These are phyloP conservation scores for Sporothrix euskadiensis DNA, from an alignment of 2,329 filamentous ascomycete species.

Conservation along the genomic window DNA sequence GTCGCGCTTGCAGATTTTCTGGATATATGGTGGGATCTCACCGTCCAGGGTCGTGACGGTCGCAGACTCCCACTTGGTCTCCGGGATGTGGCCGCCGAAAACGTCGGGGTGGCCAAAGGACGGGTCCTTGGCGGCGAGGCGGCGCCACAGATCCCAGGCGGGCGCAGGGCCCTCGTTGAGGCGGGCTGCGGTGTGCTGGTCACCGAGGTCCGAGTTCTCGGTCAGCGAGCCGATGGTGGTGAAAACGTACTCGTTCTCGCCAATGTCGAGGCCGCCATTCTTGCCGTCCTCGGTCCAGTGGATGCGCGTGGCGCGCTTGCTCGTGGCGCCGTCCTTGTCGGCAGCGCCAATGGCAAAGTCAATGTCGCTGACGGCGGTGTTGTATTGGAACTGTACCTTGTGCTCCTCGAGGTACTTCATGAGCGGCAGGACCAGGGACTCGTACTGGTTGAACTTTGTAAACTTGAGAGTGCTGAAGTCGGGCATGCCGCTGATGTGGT, in stretches of 20 bases:
- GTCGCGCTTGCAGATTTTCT: constrained; percentile 37
- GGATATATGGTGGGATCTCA: constrained; percentile 38
- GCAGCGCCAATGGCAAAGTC: constrained; percentile 32
- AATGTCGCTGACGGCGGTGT: constrained; percentile 33
- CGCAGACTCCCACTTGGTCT: constrained; percentile 45
- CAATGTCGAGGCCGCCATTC: constrained; percentile 34
- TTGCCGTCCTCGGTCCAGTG: constrained; percentile 33
- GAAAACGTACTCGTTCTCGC: constrained; percentile 42
- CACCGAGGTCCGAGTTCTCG: constrained; percentile 41
- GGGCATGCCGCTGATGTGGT: constrained; percentile 37
- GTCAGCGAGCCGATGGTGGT: constrained; percentile 44
- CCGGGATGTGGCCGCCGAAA: constrained; percentile 42
- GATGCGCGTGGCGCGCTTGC: constrained; percentile 36
- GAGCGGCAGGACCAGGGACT: constrained; percentile 41
- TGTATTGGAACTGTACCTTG: constrained; percentile 39
- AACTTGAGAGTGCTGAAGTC: constrained; percentile 39
- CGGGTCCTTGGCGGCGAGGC: constrained; percentile 41
- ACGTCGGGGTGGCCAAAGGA: constrained; percentile 45
- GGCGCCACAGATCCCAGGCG: constrained; percentile 46
- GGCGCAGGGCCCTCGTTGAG: constrained; percentile 40
- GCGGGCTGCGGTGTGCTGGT: constrained; percentile 38
- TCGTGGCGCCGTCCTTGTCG: constrained; percentile 21
- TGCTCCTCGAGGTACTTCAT: constrained; percentile 38
- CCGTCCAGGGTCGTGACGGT: constrained; percentile 44
- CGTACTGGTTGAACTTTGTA: constrained; percentile 42